phyloP scores from a whole-genome alignment of 2,329 filamentous ascomycete species.

The Fusarium tricinctum region DNA sequence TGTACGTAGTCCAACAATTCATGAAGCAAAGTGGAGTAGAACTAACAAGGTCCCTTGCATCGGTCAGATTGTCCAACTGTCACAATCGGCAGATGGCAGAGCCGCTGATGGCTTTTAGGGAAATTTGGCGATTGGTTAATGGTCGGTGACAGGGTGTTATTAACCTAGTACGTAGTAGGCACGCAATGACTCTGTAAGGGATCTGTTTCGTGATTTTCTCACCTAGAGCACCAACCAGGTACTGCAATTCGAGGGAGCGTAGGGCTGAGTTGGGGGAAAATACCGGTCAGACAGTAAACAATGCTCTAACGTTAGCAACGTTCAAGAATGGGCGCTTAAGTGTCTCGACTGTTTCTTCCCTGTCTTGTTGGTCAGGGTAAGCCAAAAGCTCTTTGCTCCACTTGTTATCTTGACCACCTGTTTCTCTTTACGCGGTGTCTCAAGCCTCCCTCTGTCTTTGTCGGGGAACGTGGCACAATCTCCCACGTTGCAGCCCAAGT shows the following conservation, averaged over 20 bases:
- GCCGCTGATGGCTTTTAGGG: background rate
- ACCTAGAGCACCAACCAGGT: slow-evolving; percentile 8
- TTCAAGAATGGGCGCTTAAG: slow-evolving; percentile 12
- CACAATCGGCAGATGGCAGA: slow-evolving; percentile 7
- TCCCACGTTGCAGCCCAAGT: background rate
- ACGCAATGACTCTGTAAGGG: background rate
- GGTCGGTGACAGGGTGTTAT: background rate
- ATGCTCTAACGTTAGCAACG: slow-evolving; percentile 5
- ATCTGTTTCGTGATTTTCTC: slow-evolving; percentile 3
- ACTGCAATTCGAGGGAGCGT: slow-evolving; percentile 15
- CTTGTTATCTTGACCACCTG: background rate
- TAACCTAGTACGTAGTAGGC: background rate
- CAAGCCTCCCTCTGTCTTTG: background rate
- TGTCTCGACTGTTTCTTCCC: background rate
- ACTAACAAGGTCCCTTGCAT: slow-evolving; percentile 1
- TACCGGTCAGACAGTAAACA: background rate
- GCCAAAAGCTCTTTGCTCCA: slow-evolving; percentile 9
- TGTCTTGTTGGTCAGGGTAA: slow-evolving; percentile 12
- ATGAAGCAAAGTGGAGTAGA: background rate
- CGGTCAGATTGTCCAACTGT: slow-evolving; percentile 11
- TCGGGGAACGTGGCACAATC: background rate
- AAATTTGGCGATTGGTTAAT: background rate
- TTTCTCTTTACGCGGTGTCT: slow-evolving; percentile 20
- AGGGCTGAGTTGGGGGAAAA: slow-evolving; percentile 18
- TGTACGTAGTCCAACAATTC: background rate